phyloP scores from a whole-genome alignment of 1,284 basidiomycete genomes.

The Trichosporon inkin region DNA sequence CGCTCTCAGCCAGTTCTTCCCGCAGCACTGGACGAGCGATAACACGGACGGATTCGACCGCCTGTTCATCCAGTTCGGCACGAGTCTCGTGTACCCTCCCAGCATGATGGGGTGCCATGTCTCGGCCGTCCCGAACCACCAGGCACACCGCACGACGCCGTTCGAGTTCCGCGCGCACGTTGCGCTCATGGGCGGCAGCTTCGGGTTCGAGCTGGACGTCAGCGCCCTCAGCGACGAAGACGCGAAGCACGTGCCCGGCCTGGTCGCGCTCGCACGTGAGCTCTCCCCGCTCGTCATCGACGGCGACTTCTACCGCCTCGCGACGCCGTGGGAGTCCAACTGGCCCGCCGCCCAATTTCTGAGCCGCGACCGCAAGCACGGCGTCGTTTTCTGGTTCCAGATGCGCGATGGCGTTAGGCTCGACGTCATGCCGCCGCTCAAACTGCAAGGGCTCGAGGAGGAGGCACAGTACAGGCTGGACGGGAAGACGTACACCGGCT shows the following conservation, averaged over 20 bases:
- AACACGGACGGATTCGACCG: constrained; percentile 37
- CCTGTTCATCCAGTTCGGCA: constrained; percentile 36
- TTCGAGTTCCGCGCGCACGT: constrained; percentile 40
- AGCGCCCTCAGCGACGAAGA: constrained; percentile 25
- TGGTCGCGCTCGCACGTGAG: constrained; percentile 25
- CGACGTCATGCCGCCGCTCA: constrained; percentile 17
- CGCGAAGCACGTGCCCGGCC: constrained; percentile 17
- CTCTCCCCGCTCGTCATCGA: constrained; percentile 29
- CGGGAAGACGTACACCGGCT: constrained; percentile 14
- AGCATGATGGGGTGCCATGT: constrained; percentile 35
- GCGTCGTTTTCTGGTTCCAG: constrained; percentile 20
- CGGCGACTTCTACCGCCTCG: constrained; percentile 32
- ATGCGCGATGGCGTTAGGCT: constrained; percentile 7
- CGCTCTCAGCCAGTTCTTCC: constrained; percentile 34
- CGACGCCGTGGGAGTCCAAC: constrained; percentile 23
- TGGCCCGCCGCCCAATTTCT: constrained; percentile 32
- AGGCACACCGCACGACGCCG: constrained; percentile 29
- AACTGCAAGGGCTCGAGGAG: constrained; percentile 23
- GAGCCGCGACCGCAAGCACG: constrained; percentile 8
- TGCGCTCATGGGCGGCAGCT: constrained; percentile 39
- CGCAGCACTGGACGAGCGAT: constrained; percentile 37
- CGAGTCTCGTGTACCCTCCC: constrained; percentile 32
- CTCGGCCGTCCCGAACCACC: constrained; percentile 34
- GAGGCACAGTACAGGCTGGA: constrained; percentile 22
- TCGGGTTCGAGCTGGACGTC: constrained; percentile 39